These are phyloP conservation scores for Fusarium guadeloupense DNA, from an alignment of 2,329 filamentous ascomycete genomes.

Conservation along the genomic window DNA sequence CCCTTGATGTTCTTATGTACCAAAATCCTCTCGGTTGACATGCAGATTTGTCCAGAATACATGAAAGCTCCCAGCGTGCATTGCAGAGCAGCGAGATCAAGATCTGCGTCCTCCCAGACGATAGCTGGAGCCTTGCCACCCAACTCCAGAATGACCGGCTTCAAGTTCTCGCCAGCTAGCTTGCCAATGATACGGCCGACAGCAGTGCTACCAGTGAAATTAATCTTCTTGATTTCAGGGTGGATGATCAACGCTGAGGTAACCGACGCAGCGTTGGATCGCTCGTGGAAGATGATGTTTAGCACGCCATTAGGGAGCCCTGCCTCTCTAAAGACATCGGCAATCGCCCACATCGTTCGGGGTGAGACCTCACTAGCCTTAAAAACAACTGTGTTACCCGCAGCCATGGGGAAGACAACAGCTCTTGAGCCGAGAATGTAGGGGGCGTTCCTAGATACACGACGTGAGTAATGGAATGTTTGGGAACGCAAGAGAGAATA, in stretches of 20 bases:
- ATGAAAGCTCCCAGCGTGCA: slow-evolving; percentile 77
- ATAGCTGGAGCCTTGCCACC: slow-evolving; percentile 85
- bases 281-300: slow-evolving; percentile 74
- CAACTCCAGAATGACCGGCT: slow-evolving; percentile 82
- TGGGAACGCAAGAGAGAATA: not conserved
- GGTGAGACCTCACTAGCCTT: slow-evolving; percentile 77
- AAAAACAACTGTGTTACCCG: slow-evolving; percentile 79
- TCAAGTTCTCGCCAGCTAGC: slow-evolving; percentile 76
- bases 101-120: slow-evolving; percentile 81
- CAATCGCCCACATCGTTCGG: slow-evolving; percentile 69
- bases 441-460: slow-evolving; percentile 62
- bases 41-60: slow-evolving; percentile 83
- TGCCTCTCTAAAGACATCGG: slow-evolving; percentile 73
- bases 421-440: slow-evolving; percentile 63
- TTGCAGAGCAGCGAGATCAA: slow-evolving; percentile 74
- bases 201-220: slow-evolving; percentile 82
- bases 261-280: slow-evolving; percentile 72
- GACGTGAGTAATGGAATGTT: not conserved
- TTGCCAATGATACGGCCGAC: slow-evolving; percentile 78
- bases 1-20: slow-evolving; percentile 60
- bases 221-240: slow-evolving; percentile 78
- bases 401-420: slow-evolving; percentile 73
- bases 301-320: slow-evolving; percentile 79
- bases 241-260: slow-evolving; percentile 75
- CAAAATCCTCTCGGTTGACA: slow-evolving; percentile 80